Evolutionary conservation across 2,329 filamentous ascomycete species (phyloP), one percentile per base, ranked within the genome.

Genomic region (Cercospora janseana): DNA sequence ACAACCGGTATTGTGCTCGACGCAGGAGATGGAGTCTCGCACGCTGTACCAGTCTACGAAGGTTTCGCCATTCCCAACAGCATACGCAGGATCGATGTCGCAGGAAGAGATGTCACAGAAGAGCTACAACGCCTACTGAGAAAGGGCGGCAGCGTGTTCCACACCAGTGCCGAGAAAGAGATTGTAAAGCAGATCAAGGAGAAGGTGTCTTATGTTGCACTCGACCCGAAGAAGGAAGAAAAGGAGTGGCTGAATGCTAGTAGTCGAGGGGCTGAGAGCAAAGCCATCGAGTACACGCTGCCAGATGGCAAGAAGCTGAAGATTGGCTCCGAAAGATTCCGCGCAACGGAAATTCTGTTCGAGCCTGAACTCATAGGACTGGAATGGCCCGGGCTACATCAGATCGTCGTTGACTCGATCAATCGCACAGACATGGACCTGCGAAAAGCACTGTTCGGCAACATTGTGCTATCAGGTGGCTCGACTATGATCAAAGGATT

Each of bases 121-220:
- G 84, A 98, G 68, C 77, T 98, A 73, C 93, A 98, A 72, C 84
- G 86, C 53, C 74, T 97, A 61, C 76, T 98, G 60, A 82, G 93
- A 65, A 97, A 96, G 77, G 88, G 85, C 62, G 93, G 93, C 42
- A 89, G 93, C 67, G 83, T 96, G 13, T 95, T 98, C 70, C 92
- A 97, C 72, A 98, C 93, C 13, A 96, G 90, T 68, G 93, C 93
- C 9, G 93, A 98, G 77, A 98, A 98, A 75, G 93, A 98, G 73
- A 90, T 96, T n/a, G 93, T 98, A 51, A 83, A 92, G 59, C 80
- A 89, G 70, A 96, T 98, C 74, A 98, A 98, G 75, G 93, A 98
- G 78, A 88, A 87, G 66, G 86, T 89, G 40, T 87, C 88, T 50
- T 98, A 97, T 69, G 86, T 98, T 29, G 90, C 93, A 18, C 74